phyloP scores from a whole-genome alignment of 441 rosid species.

The Gossypium gossypioides region DNA sequence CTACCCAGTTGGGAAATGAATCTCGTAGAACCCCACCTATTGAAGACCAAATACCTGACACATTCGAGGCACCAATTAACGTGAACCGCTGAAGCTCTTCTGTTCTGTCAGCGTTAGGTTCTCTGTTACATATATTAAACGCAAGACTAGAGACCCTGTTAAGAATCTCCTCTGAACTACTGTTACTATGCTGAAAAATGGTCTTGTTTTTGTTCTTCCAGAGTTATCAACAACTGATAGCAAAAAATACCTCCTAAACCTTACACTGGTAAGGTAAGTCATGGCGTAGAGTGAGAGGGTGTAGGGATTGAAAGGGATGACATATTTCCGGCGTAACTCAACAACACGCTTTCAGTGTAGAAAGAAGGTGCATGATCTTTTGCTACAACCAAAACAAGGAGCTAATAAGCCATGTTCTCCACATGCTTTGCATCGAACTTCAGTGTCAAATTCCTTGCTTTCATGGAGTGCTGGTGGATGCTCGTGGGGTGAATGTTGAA shows the following conservation, averaged over 20 bases:
- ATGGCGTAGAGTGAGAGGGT: conserved; percentile 5
- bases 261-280: background rate
- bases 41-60: too few species aligned
- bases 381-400: background rate
- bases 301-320: conserved; percentile 16
- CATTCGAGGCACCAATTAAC: too few species aligned
- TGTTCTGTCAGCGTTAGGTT: too few species aligned
- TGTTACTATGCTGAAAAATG: too few species aligned
- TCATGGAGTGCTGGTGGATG: conserved; percentile 5
- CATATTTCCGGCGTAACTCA: background rate
- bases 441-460: background rate
- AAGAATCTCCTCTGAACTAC: too few species aligned
- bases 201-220: background rate
- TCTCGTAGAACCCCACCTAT: too few species aligned
- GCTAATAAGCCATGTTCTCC: background rate
- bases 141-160: too few species aligned
- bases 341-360: conserved; percentile 15
- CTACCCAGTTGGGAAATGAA: too few species aligned
- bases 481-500: background rate
- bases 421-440: background rate
- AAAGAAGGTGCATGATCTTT: conserved; percentile 7
- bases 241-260: background rate
- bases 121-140: too few species aligned
- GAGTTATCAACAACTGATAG: too few species aligned
- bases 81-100: too few species aligned